Percentiles rank a stretch among this genome's conserved stretches.
These are phyloP conservation scores for Colletotrichum musae DNA, from an alignment of 2,329 filamentous ascomycete species.

Conservation along the genomic window DNA sequence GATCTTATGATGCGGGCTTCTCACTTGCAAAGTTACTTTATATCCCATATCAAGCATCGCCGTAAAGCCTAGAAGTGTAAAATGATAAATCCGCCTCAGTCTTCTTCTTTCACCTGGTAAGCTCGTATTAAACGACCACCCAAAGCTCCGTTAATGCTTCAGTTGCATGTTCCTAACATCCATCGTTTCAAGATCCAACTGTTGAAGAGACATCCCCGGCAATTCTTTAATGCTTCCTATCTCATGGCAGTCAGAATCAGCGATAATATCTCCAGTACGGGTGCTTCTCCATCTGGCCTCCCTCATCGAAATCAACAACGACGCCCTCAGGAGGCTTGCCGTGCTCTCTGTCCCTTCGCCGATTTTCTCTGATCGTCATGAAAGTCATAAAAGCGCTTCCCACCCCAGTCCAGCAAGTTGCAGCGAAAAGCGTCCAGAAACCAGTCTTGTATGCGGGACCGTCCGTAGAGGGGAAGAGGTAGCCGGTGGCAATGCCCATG, in stretches of 20 bases:
- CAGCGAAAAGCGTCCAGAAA: conserved; percentile 34
- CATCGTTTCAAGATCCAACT: too few relatives aligned
- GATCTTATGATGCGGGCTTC: too few relatives aligned
- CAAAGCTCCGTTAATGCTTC: too few relatives aligned
- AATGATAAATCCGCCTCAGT: too few relatives aligned
- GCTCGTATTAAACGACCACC: too few relatives aligned
- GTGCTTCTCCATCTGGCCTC: conserved; percentile 35
- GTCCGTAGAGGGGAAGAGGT: conserved; percentile 31
- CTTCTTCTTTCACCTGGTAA: too few relatives aligned
- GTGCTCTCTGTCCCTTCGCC: conserved; percentile 38
- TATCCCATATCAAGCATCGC: too few relatives aligned
- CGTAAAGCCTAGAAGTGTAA: too few relatives aligned
- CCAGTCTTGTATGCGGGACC: conserved; percentile 25
- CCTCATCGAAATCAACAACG: conserved; percentile 30
- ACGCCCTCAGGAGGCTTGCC: conserved; percentile 25
- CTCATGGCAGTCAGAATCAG: background rate
- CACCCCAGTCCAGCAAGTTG: conserved; percentile 29
- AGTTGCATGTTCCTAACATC: too few relatives aligned
- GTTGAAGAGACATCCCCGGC: too few relatives aligned
- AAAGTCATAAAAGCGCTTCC: conserved; percentile 38
- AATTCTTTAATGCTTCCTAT: too few relatives aligned
- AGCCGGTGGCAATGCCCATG: conserved; percentile 34
- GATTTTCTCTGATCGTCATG: conserved; percentile 40
- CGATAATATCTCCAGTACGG: conserved; percentile 34
- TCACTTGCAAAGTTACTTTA: too few relatives aligned